Percentiles rank a stretch among this genome's conserved stretches.
Conservation (phyloP, 2,329 filamentous ascomycete species). For the Xylaria sp. region DNA sequence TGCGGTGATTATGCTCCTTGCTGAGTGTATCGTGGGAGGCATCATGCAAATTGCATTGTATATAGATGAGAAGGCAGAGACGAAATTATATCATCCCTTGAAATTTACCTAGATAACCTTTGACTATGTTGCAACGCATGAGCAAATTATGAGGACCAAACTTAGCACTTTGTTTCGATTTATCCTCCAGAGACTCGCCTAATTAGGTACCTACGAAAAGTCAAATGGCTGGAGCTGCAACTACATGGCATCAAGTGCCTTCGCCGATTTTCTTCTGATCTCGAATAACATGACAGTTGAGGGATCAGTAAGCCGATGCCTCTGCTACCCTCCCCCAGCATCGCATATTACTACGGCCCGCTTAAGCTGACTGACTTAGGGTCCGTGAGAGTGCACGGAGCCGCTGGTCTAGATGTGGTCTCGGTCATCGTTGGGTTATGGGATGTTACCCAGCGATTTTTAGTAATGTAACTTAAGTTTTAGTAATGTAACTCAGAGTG, state of each 20-base stretch:
- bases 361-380: neutral
- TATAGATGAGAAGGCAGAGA: neutral
- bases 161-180: too few relatives aligned
- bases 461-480: neutral
- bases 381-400: neutral
- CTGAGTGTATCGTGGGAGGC: neutral
- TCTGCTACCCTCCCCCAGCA: neutral
- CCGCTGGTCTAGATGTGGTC: slow-evolving; percentile 3
- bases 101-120: neutral
- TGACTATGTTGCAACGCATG: neutral
- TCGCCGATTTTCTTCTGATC: too few relatives aligned
- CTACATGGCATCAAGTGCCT: neutral
- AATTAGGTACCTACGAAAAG: neutral
- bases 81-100: neutral
- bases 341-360: neutral
- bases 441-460: slow-evolving; percentile 18
- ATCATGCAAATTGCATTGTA: neutral
- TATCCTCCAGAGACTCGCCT: neutral
- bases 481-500: neutral
- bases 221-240: neutral
- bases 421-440: slow-evolving; percentile 8
- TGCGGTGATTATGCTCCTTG: neutral
- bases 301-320: neutral
- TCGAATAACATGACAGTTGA: neutral
- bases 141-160: neutral